Percentiles rank a stretch among this genome's conserved stretches.
phyloP scores from a whole-genome alignment of 345 rosid species.

The Stellera chamaejasme region DNA sequence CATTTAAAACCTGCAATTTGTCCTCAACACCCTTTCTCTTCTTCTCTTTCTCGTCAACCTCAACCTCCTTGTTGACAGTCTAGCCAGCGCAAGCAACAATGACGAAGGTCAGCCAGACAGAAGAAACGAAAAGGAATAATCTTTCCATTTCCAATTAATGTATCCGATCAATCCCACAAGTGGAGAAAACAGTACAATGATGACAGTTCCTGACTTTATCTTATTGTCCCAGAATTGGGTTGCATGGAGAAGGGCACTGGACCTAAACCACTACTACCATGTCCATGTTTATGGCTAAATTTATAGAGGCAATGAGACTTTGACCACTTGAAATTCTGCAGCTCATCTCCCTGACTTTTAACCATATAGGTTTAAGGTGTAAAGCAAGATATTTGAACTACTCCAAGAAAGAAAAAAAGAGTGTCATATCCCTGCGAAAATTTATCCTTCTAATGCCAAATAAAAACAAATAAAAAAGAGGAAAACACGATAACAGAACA shows the following conservation, averaged over 20 bases:
- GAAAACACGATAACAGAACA: neutral
- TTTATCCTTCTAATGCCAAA: neutral
- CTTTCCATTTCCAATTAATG: too few species aligned
- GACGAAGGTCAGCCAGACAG: neutral
- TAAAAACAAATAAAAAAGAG: neutral
- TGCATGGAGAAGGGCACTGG: neutral
- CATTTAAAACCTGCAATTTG: constrained; percentile 58
- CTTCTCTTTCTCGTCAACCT: constrained; percentile 34
- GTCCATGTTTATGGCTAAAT: too few species aligned
- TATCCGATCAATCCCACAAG: neutral
- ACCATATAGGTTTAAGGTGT: too few species aligned
- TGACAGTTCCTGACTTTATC: too few species aligned
- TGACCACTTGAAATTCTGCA: too few species aligned
- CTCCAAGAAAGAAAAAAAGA: too few species aligned
- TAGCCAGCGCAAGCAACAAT: constrained; percentile 16
- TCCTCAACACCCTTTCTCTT: constrained; percentile 66
- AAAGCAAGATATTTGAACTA: too few species aligned
- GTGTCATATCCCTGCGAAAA: too few species aligned
- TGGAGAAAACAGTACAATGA: neutral
- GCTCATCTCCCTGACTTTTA: too few species aligned
- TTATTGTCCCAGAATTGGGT: neutral
- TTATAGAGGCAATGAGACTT: too few species aligned
- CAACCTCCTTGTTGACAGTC: constrained; percentile 27
- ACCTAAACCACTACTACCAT: neutral
- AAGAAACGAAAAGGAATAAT: neutral